Conservation (phyloP, 2,329 filamentous ascomycete species). For the Chalaropsis thielavioides region DNA sequence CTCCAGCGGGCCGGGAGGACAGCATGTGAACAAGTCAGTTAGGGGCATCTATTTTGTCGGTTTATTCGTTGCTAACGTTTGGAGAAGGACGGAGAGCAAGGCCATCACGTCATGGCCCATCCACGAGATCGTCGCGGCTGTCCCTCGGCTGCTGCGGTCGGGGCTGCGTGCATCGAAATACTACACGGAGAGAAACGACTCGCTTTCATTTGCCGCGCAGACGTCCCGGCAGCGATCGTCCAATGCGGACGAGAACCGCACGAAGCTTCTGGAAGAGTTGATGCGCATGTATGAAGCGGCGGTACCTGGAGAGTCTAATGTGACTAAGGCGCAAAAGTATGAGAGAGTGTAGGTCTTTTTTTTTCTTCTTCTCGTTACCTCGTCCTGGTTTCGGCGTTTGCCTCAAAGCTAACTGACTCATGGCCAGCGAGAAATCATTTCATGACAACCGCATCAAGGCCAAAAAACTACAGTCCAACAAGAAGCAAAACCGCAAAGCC, state of each 20-base stretch:
- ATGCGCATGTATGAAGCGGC: constrained; percentile 32
- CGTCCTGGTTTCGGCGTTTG: too few species aligned
- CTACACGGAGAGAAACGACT: constrained; percentile 37
- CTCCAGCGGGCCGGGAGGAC: constrained; percentile 47
- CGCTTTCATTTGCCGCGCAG: constrained; percentile 41
- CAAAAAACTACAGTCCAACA: constrained; percentile 36
- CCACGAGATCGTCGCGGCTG: constrained; percentile 29
- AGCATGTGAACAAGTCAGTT: constrained; percentile 47
- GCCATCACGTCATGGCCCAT: constrained; percentile 40
- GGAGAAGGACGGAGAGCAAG: constrained; percentile 43
- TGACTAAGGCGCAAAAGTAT: constrained; percentile 35
- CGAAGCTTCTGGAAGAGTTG: constrained; percentile 36
- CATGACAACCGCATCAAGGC: constrained; percentile 31
- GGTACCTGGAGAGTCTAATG: constrained; percentile 34
- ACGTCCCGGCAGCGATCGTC: constrained; percentile 36
- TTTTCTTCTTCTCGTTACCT: background rate
- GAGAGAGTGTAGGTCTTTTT: constrained; percentile 31
- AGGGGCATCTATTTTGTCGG: background rate
- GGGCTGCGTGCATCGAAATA: constrained; percentile 39
- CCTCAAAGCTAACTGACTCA: background rate
- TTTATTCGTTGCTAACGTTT: background rate
- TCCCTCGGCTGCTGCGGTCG: constrained; percentile 36
- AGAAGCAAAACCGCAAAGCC: constrained; percentile 32
- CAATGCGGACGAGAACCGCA: constrained; percentile 39
- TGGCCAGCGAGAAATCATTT: constrained; percentile 33